Conservation (phyloP, 140 eudicot genomes). For the Erigeron philadelphicus region DNA sequence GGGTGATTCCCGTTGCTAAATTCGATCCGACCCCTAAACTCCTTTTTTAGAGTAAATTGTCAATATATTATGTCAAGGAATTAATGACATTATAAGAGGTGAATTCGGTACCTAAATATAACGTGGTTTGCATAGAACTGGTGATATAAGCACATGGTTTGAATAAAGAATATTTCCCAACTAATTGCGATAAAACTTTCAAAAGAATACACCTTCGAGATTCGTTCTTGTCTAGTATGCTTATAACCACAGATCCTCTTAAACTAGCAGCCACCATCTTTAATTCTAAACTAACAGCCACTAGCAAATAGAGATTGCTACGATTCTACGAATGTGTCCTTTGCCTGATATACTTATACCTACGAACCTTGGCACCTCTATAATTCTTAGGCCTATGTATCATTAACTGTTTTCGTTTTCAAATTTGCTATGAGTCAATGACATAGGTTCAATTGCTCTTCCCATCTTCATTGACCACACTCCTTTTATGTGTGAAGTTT, state of each 20-base stretch:
- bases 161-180: slow-evolving; percentile 9
- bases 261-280: neutral
- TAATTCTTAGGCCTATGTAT: too few species aligned
- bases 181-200: slow-evolving; percentile 5
- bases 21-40: too few species aligned
- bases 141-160: slow-evolving; percentile 1
- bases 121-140: neutral
- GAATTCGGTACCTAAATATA: neutral
- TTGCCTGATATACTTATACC: too few species aligned
- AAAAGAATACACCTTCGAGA: slow-evolving; percentile 11
- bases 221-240: slow-evolving; percentile 2
- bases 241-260: neutral
- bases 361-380: too few species aligned
- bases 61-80: too few species aligned
- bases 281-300: neutral
- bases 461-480: too few species aligned
- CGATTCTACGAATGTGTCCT: neutral
- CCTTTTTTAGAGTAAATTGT: neutral
- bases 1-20: too few species aligned
- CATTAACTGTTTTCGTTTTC: too few species aligned
- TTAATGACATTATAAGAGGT: neutral
- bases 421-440: too few species aligned
- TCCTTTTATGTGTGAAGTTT: too few species aligned
- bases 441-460: too few species aligned
- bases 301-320: neutral